These are phyloP conservation scores for Tuber aestivum DNA, from an alignment of 495 filamentous ascomycete species.

Conservation along the genomic window DNA sequence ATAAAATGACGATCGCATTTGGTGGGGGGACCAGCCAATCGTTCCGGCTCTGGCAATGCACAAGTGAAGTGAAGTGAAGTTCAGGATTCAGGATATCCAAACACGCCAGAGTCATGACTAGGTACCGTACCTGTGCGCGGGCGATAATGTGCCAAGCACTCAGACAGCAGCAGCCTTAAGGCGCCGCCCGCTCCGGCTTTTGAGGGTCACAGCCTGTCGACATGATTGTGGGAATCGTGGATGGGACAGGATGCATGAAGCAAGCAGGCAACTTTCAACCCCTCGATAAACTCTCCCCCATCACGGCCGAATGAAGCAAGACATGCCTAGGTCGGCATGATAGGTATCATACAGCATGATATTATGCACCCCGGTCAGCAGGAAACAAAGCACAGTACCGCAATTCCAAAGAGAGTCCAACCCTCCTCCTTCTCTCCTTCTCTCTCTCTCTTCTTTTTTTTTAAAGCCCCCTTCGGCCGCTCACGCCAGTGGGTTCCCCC, in stretches of 20 bases:
- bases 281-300: not conserved
- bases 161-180: slow-evolving; percentile 3
- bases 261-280: not conserved
- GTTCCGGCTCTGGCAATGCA: not conserved
- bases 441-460: not conserved
- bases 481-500: not conserved
- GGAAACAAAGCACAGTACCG: not conserved
- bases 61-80: not conserved
- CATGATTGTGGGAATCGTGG: not conserved
- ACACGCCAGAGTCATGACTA: not conserved
- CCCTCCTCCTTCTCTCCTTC: not conserved
- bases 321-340: not conserved
- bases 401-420: not conserved
- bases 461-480: not conserved
- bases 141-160: not conserved
- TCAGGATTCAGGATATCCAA: not conserved
- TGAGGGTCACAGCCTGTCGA: not conserved
- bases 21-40: not conserved
- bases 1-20: not conserved
- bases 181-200: not conserved
- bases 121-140: not conserved
- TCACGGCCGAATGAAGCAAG: not conserved
- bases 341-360: too few species aligned
- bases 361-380: not conserved
- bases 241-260: not conserved